These are phyloP conservation scores for Hanseniaspora uvarum DNA, from an alignment of 1,139 yeast species.

Conservation along the genomic window DNA sequence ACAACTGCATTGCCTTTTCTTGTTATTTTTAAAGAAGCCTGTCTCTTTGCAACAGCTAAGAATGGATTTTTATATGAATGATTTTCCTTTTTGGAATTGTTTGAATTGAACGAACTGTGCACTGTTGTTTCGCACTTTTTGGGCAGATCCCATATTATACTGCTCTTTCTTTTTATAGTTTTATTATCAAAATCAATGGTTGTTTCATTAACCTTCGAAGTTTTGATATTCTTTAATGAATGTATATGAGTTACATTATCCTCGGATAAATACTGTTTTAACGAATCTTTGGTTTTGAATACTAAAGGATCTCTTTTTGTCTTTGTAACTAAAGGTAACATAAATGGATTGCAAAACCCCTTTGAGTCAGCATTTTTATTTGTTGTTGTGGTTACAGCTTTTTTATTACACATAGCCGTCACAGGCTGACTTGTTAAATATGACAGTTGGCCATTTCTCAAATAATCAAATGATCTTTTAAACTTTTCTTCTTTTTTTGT, in stretches of 20 bases:
- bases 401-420: conserved; percentile 4
- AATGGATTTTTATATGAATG: conserved; percentile 5
- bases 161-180: conserved; percentile 16
- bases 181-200: conserved; percentile 12
- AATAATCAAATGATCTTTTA: conserved; percentile 13
- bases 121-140: neutral
- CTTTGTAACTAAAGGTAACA: conserved; percentile 6
- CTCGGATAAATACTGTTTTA: neutral
- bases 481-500: conserved; percentile 13
- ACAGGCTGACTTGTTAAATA: conserved; percentile 13
- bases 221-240: conserved; percentile 4
- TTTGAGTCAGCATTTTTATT: conserved; percentile 4
- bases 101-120: neutral
- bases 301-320: neutral
- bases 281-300: conserved; percentile 10
- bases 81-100: neutral
- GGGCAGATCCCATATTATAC: conserved; percentile 15
- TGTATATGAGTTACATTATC: neutral
- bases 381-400: conserved; percentile 14
- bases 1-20: conserved; percentile 1
- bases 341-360: conserved; percentile 2
- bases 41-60: conserved; percentile 5
- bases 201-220: conserved; percentile 13
- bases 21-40: conserved; percentile 9
- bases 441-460: conserved; percentile 15